phyloP scores from a whole-genome alignment of 805 yeast genomes.

The Candida glaebosa region DNA sequence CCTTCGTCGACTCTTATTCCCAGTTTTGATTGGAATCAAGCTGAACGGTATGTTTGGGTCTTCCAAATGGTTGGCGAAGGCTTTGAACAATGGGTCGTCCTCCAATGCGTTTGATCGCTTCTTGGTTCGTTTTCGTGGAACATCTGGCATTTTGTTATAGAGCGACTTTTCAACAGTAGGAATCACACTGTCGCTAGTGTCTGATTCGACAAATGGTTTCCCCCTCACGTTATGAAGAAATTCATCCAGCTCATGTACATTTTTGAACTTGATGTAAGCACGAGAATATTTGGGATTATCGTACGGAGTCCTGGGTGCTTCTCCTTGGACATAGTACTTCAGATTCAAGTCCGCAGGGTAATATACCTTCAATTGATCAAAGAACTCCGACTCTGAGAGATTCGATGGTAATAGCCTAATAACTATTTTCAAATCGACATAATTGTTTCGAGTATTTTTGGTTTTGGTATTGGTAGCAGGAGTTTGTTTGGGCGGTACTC shows the following conservation, averaged over 20 bases:
- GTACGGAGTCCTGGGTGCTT: slow-evolving; percentile 35
- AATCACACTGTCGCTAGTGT: slow-evolving; percentile 18
- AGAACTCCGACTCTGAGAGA: slow-evolving; percentile 8
- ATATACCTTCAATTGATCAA: slow-evolving; percentile 9
- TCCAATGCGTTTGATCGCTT: slow-evolving; percentile 8
- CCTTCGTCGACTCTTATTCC: background rate
- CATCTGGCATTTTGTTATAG: slow-evolving; percentile 15
- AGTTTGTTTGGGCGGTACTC: background rate
- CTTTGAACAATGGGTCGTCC: slow-evolving; percentile 12
- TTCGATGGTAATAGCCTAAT: slow-evolving; percentile 45
- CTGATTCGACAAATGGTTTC: slow-evolving; percentile 11
- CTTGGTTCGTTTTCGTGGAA: slow-evolving; percentile 4
- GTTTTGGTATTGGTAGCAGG: background rate
- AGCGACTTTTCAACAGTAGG: slow-evolving; percentile 37
- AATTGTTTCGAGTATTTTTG: background rate
- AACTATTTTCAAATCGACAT: slow-evolving; percentile 22
- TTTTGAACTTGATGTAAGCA: slow-evolving; percentile 36
- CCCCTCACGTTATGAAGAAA: slow-evolving; percentile 22
- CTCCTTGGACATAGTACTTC: slow-evolving; percentile 43
- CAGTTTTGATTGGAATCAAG: slow-evolving; percentile 7
- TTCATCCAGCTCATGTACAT: slow-evolving; percentile 19
- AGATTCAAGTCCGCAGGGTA: slow-evolving; percentile 8
- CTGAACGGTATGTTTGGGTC: slow-evolving; percentile 10
- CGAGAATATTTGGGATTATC: slow-evolving; percentile 39
- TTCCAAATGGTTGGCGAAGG: slow-evolving; percentile 8